Conservation (phyloP, 371 early-diverging fungal species). For the Batrachochytrium dendrobatidis region DNA sequence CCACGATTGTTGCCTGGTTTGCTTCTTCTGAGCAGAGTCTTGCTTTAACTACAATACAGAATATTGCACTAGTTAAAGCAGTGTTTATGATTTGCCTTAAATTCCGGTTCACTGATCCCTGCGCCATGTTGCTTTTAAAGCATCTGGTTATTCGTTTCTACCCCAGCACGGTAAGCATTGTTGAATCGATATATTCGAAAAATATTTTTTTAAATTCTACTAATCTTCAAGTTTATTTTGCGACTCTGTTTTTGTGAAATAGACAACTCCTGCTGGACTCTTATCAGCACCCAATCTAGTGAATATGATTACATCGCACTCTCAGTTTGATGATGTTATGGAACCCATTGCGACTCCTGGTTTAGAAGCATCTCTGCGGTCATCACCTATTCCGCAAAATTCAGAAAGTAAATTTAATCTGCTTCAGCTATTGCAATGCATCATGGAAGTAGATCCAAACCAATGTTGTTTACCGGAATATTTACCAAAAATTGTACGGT, state of each 20-base stretch:
- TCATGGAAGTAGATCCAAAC: slow-evolving; percentile 14
- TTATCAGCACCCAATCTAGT: background rate
- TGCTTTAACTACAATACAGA: background rate
- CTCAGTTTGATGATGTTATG: slow-evolving; percentile 19
- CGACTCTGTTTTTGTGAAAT: no score
- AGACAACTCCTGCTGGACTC: no score
- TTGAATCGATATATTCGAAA: no score
- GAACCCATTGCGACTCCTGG: background rate
- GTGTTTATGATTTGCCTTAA: slow-evolving; percentile 11
- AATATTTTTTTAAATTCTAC: no score
- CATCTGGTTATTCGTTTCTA: slow-evolving; percentile 2
- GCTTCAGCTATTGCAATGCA: slow-evolving; percentile 10
- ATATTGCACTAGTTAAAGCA: slow-evolving; percentile 5
- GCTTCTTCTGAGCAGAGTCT: background rate
- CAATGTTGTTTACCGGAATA: slow-evolving; percentile 14
- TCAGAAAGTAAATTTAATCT: slow-evolving; percentile 20
- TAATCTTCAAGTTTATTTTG: no score
- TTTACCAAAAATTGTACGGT: slow-evolving; percentile 14
- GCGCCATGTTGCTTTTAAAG: background rate
- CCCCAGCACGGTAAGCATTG: no score
- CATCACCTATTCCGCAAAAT: slow-evolving; percentile 1
- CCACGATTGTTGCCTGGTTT: background rate
- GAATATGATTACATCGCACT: slow-evolving; percentile 25
- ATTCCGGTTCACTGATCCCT: slow-evolving; percentile 9
- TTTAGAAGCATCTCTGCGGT: background rate